These are phyloP conservation scores for Thamnidium elegans DNA, from an alignment of 192 early-diverging fungal genomes.

Conservation along the genomic window DNA sequence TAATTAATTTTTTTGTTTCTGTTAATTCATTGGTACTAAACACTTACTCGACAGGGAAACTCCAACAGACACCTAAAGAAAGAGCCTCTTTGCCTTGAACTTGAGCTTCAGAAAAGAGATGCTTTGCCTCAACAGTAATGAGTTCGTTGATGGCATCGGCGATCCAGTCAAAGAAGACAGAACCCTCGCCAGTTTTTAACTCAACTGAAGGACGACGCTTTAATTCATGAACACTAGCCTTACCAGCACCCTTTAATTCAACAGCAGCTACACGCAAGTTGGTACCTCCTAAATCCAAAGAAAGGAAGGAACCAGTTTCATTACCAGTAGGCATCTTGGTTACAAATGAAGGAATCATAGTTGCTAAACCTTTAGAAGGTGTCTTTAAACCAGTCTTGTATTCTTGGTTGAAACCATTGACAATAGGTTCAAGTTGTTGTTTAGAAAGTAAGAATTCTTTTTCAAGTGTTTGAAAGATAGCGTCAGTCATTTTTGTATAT, in stretches of 20 bases:
- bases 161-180: constrained; percentile 80
- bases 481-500: constrained; percentile 10
- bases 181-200: constrained; percentile 72
- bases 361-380: constrained; percentile 47
- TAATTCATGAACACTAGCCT: constrained; percentile 61
- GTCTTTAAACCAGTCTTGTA: constrained; percentile 35
- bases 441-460: constrained; percentile 24
- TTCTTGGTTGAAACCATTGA: constrained; percentile 38
- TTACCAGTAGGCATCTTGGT: constrained; percentile 72
- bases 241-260: constrained; percentile 74
- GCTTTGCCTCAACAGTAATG: constrained; percentile 24
- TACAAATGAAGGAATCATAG: constrained; percentile 94
- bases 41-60: constrained; percentile 77
- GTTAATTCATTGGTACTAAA: not conserved
- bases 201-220: constrained; percentile 74
- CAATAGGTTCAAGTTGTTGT: constrained; percentile 27
- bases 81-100: constrained; percentile 29
- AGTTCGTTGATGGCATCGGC: constrained; percentile 52
- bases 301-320: constrained; percentile 85
- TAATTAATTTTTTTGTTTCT: not conserved
- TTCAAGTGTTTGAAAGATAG: constrained; percentile 26
- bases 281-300: constrained; percentile 94
- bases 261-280: constrained; percentile 90
- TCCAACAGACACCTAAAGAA: constrained; percentile 76
- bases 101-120: constrained; percentile 28